phyloP scores from a whole-genome alignment of 441 rosid species.

The Erysimum cheiri region DNA sequence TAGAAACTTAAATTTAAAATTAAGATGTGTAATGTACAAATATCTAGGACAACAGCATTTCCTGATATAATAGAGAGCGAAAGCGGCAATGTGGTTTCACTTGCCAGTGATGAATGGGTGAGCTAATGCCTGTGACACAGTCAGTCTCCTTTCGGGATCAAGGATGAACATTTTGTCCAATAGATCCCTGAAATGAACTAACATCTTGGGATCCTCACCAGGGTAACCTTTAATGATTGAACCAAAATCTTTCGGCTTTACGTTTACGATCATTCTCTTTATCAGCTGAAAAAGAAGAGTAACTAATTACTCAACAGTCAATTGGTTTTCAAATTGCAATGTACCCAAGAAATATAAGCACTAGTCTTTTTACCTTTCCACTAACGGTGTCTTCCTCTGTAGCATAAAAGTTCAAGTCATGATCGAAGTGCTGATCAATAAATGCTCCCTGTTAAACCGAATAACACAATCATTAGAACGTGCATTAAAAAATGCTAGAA shows the following conservation, averaged over 20 bases:
- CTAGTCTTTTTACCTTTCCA: conserved; percentile 62
- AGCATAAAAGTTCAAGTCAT: conserved; percentile 84
- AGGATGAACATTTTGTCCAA: conserved; percentile 89
- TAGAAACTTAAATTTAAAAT: conserved; percentile 69
- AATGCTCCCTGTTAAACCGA: conserved; percentile 76
- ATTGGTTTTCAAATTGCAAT: conserved; percentile 1
- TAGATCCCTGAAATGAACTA: conserved; percentile 90
- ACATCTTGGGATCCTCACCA: conserved; percentile 97
- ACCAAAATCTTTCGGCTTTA: conserved; percentile 92
- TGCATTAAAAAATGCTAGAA: too few species aligned
- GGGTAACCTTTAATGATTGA: conserved; percentile 73
- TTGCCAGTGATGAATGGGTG: conserved; percentile 99
- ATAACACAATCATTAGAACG: conserved; percentile 17
- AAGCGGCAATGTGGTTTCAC: conserved; percentile 86
- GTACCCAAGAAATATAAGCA: conserved; percentile 4
- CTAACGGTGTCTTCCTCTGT: conserved; percentile 92
- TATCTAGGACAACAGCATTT: conserved; percentile 75
- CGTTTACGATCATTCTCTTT: conserved; percentile 75
- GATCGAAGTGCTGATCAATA: conserved; percentile 91
- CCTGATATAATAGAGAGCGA: conserved; percentile 64
- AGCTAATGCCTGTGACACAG: conserved; percentile 85
- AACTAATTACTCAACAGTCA: conserved; percentile 25
- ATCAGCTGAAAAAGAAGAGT: conserved; percentile 54
- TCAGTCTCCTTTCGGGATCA: conserved; percentile 98
- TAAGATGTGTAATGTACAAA: conserved; percentile 62